These are phyloP conservation scores for Candida vaughaniae DNA, from an alignment of 805 yeast genomes.

Conservation along the genomic window DNA sequence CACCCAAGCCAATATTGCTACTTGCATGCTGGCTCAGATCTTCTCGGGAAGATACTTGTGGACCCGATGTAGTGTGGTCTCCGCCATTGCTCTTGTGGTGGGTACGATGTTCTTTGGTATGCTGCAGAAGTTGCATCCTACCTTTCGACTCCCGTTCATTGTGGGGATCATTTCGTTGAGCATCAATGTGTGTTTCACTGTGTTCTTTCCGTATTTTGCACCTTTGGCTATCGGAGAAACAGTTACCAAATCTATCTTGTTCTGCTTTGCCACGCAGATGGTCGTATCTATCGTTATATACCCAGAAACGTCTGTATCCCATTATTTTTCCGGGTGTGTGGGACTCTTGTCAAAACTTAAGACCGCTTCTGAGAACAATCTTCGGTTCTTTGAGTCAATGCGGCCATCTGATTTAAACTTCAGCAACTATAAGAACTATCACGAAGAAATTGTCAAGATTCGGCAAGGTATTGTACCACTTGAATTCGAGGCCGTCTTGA, in stretches of 20 bases:
- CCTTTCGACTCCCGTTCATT: conserved; percentile 19
- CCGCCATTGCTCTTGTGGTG: conserved; percentile 21
- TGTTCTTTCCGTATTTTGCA: conserved; percentile 25
- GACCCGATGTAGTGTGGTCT: conserved; percentile 23
- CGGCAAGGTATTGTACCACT: conserved; percentile 19
- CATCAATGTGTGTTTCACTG: conserved; percentile 24
- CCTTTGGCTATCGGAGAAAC: conserved; percentile 19
- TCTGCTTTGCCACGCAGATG: conserved; percentile 22
- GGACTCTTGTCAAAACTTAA: conserved; percentile 15
- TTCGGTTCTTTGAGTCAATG: conserved; percentile 22
- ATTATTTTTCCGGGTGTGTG: conserved; percentile 18
- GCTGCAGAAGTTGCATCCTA: conserved; percentile 16
- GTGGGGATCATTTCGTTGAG: conserved; percentile 21
- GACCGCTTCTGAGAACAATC: conserved; percentile 18
- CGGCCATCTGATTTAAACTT: conserved; percentile 27
- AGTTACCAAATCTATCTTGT: conserved; percentile 25
- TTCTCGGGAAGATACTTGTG: conserved; percentile 27
- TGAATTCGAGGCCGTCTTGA: conserved; percentile 18
- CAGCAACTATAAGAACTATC: conserved; percentile 19
- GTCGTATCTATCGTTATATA: conserved; percentile 20
- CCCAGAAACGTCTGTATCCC: conserved; percentile 27
- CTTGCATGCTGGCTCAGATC: conserved; percentile 20
- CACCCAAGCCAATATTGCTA: conserved; percentile 15
- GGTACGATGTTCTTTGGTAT: conserved; percentile 25
- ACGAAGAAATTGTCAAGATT: conserved; percentile 17